Conservation (phyloP, 75 land plant species). For the Pseudotsuga menziesii region DNA sequence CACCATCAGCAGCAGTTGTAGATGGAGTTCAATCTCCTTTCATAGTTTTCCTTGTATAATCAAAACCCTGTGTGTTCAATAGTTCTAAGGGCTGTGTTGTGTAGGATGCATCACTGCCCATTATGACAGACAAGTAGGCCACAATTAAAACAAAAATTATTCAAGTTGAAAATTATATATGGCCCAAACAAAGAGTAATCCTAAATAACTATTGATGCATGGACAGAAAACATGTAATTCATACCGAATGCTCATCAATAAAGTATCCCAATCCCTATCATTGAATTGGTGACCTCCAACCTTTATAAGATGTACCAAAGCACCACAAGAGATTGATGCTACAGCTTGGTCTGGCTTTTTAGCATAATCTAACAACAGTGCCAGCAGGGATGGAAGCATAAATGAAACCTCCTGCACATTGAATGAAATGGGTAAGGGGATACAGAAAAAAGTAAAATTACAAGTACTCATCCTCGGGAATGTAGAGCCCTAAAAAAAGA, state of each 20-base stretch:
- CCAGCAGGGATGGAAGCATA: conserved; percentile 81
- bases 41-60: conserved; percentile 31
- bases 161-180: not conserved
- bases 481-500: not conserved
- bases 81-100: conserved; percentile 96
- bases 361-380: conserved; percentile 89
- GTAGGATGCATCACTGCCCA: conserved; percentile 68
- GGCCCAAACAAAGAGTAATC: not conserved
- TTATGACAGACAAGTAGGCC: not conserved
- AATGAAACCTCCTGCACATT: conserved; percentile 71
- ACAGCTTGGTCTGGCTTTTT: conserved; percentile 87
- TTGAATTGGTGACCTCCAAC: conserved; percentile 96
- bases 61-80: conserved; percentile 64
- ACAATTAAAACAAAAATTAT: not conserved
- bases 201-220: not conserved
- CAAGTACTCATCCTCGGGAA: not conserved
- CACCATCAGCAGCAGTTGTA: not conserved
- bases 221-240: not conserved
- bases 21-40: conserved; percentile 13
- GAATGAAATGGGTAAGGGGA: not conserved
- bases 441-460: no score
- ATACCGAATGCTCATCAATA: conserved; percentile 82
- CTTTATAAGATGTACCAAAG: conserved; percentile 89
- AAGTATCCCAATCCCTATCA: conserved; percentile 84
- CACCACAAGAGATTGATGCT: conserved; percentile 85